phyloP scores from a whole-genome alignment of 225 moss, liverwort and hornwort species.

The Polytrichum formosum region DNA sequence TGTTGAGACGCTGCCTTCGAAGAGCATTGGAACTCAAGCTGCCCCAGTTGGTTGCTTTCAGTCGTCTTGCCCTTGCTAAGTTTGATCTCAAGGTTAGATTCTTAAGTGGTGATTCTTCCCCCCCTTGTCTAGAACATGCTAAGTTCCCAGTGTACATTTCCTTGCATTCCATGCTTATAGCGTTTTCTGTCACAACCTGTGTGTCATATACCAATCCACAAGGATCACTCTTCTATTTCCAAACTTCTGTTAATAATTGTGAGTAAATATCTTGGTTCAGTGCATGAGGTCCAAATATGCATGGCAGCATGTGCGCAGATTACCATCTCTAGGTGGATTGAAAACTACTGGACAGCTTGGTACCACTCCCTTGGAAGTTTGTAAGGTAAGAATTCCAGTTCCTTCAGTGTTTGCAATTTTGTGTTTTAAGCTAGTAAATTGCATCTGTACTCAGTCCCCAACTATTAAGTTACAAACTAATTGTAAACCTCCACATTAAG shows the following conservation, averaged over 20 bases:
- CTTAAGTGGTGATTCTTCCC: neutral
- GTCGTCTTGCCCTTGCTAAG: constrained; percentile 85
- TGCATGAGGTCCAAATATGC: neutral
- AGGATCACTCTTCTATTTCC: neutral
- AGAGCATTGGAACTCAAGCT: constrained; percentile 77
- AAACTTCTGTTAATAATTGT: neutral
- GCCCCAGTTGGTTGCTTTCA: constrained; percentile 84
- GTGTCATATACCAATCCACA: neutral
- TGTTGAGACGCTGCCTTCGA: constrained; percentile 76
- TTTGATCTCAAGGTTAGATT: constrained; percentile 52
- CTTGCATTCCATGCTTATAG: too few species aligned
- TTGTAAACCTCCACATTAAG: neutral
- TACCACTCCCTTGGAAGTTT: constrained; percentile 78
- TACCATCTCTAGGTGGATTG: constrained; percentile 44
- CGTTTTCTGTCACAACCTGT: neutral
- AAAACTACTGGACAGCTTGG: constrained; percentile 64
- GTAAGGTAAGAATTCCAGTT: constrained; percentile 25
- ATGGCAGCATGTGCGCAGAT: constrained; percentile 60
- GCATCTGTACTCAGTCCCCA: neutral
- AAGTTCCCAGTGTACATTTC: too few species aligned
- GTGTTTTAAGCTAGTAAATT: neutral
- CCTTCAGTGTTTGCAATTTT: neutral
- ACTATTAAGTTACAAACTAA: neutral
- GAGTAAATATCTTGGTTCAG: neutral
- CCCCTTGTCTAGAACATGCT: neutral